Percentiles rank a stretch among this genome's conserved stretches.
phyloP scores from a whole-genome alignment of 768 basidiomycete genomes.

The Boletus reticuloceps region DNA sequence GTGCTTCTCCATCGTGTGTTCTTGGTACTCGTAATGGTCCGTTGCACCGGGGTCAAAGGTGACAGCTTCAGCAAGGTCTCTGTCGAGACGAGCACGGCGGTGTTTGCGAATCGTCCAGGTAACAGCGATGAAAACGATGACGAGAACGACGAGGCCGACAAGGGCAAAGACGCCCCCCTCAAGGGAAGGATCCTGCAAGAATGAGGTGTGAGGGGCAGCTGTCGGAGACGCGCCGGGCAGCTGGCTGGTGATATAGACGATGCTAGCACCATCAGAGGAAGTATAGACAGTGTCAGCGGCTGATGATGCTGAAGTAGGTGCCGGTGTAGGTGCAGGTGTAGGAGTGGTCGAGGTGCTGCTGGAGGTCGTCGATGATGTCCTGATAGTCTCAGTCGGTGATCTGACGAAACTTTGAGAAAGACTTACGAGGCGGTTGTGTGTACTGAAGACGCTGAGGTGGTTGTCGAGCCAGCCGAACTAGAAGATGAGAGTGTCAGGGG shows the following conservation, averaged over 20 bases:
- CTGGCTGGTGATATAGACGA: slow-evolving; percentile 33
- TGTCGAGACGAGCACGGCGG: slow-evolving; percentile 37
- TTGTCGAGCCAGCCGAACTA: slow-evolving; percentile 28
- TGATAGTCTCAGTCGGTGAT: neutral
- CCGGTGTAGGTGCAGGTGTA: slow-evolving; percentile 4
- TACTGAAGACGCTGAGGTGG: slow-evolving; percentile 6
- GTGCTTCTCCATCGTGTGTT: slow-evolving; percentile 17
- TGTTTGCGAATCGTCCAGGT: slow-evolving; percentile 52
- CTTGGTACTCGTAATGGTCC: slow-evolving; percentile 27
- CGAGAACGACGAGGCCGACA: slow-evolving; percentile 46
- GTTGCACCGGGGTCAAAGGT: slow-evolving; percentile 47
- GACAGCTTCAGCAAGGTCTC: slow-evolving; percentile 41
- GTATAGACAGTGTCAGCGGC: slow-evolving; percentile 15
- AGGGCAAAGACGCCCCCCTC: slow-evolving; percentile 56
- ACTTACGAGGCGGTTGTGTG: slow-evolving; percentile 20
- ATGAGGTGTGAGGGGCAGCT: slow-evolving; percentile 33
- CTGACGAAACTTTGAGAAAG: neutral
- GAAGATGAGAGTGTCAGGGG: slow-evolving; percentile 21
- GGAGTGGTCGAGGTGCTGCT: slow-evolving; percentile 10
- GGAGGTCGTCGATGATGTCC: slow-evolving; percentile 11
- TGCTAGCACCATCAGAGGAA: slow-evolving; percentile 22
- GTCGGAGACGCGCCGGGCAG: slow-evolving; percentile 26
- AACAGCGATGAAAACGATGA: slow-evolving; percentile 41
- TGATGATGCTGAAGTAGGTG: neutral
- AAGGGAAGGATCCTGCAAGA: slow-evolving; percentile 66